These are phyloP conservation scores for Marvania coccoides DNA, from an alignment of 139 green algal genomes.

Conservation along the genomic window DNA sequence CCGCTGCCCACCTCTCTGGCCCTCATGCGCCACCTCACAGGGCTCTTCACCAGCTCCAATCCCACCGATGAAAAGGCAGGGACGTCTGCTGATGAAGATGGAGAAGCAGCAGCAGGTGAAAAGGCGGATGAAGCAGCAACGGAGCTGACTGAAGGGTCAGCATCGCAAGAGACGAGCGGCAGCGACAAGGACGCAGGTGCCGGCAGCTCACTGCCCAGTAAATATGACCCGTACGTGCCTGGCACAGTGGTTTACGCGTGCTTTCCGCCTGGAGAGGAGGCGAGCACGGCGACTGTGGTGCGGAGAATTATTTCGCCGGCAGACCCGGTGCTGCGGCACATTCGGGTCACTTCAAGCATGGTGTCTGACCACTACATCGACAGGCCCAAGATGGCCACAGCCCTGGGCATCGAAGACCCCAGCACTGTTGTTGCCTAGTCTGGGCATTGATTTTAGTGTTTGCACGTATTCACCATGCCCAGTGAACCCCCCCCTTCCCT, in stretches of 20 bases:
- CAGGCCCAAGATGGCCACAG: not conserved
- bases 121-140: no score
- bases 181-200: not conserved
- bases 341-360: slow-evolving; percentile 1
- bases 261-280: not conserved
- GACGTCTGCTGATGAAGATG: not conserved
- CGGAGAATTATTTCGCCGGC: not conserved
- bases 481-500: no score
- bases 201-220: not conserved
- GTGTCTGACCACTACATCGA: slow-evolving; percentile 15
- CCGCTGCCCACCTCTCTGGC: not conserved
- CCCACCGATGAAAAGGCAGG: not conserved
- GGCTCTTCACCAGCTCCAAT: not conserved
- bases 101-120: not conserved
- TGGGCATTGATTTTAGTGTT: no score
- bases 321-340: not conserved
- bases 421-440: no score
- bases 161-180: not conserved
- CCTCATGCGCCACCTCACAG: not conserved
- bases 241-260: not conserved
- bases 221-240: not conserved
- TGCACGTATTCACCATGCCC: no score
- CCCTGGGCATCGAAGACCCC: no score
- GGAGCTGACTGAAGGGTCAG: not conserved
- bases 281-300: not conserved